Percentiles rank a stretch among this genome's conserved stretches.
Conservation (phyloP, 2,329 filamentous ascomycete species). For the Ophiostoma montium region DNA sequence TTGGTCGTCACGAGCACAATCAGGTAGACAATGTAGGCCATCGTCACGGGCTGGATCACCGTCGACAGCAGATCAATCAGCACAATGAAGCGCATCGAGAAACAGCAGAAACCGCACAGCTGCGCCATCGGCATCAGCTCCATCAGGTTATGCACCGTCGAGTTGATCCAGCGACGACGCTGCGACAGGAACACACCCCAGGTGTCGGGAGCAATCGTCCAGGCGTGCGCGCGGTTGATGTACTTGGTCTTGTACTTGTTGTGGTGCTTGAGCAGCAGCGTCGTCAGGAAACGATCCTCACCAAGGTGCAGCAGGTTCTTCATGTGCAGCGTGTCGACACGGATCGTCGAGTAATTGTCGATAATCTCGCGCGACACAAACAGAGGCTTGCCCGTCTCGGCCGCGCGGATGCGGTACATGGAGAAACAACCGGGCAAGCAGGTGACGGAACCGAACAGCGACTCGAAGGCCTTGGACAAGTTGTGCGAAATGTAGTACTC, state of each 20-base stretch:
- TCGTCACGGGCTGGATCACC: slow-evolving; percentile 77
- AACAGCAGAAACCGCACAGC: slow-evolving; percentile 98
- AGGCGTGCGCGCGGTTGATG: slow-evolving; percentile 79
- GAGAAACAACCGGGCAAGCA: slow-evolving; percentile 98
- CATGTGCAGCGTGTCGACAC: slow-evolving; percentile 95
- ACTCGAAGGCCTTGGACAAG: slow-evolving; percentile 92
- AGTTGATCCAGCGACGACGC: slow-evolving; percentile 99
- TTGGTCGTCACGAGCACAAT: slow-evolving; percentile 57
- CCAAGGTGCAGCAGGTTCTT: slow-evolving; percentile 95
- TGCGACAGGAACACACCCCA: slow-evolving; percentile 94
- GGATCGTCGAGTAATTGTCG: slow-evolving; percentile 76
- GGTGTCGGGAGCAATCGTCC: slow-evolving; percentile 91
- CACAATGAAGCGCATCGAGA: slow-evolving; percentile 97
- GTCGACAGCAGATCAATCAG: slow-evolving; percentile 90
- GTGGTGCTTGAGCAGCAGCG: slow-evolving; percentile 82
- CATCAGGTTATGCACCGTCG: slow-evolving; percentile 92
- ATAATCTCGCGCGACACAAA: slow-evolving; percentile 92
- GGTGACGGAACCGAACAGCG: slow-evolving; percentile 90
- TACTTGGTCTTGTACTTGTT: slow-evolving; percentile 97
- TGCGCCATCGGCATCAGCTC: slow-evolving; percentile 88
- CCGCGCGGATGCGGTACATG: slow-evolving; percentile 94
- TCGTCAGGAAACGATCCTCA: slow-evolving; percentile 95
- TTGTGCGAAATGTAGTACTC: slow-evolving; percentile 99
- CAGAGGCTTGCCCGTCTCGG: slow-evolving; percentile 86
- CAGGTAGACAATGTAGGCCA: slow-evolving; percentile 81